Evolutionary conservation across 768 basidiomycete genomes (phyloP).

Genomic region (Daedalea quercina): DNA sequence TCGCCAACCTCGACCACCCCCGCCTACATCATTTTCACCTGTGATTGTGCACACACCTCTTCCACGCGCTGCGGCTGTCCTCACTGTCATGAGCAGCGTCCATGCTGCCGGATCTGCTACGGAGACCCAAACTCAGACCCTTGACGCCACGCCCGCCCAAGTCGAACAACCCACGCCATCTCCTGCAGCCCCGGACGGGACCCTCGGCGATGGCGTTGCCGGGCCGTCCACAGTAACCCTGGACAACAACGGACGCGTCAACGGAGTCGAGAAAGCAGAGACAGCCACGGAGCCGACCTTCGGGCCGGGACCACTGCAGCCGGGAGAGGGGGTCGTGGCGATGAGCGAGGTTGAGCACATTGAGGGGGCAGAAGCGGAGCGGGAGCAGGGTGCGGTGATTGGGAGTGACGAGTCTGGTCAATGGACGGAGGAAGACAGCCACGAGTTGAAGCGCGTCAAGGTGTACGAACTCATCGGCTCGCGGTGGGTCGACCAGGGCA

Average conservation of each 20-base stretch:
- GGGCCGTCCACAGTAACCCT: slow-evolving; percentile 3
- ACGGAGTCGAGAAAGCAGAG: slow-evolving; percentile 3
- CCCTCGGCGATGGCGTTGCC: slow-evolving; percentile 6
- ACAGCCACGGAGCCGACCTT: slow-evolving; percentile 1
- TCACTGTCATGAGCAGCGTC: slow-evolving; percentile 36
- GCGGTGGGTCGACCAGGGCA: slow-evolving; percentile 94
- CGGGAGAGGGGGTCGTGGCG: slow-evolving; percentile 4
- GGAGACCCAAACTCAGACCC: slow-evolving; percentile 26
- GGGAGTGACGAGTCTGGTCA: slow-evolving; percentile 53
- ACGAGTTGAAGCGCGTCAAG: slow-evolving; percentile 88
- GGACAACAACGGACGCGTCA: slow-evolving; percentile 14
- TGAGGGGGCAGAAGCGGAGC: background rate
- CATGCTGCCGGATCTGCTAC: slow-evolving; percentile 27
- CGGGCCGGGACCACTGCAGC: background rate
- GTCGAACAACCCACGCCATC: slow-evolving; percentile 4
- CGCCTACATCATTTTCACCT: slow-evolving; percentile 2
- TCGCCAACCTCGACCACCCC: slow-evolving; percentile 19
- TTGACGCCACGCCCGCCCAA: slow-evolving; percentile 12
- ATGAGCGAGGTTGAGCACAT: background rate
- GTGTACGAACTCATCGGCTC: slow-evolving; percentile 92
- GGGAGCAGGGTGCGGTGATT: slow-evolving; percentile 20
- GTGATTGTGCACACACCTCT: slow-evolving; percentile 6
- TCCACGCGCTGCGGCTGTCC: slow-evolving; percentile 6
- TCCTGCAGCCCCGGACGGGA: slow-evolving; percentile 7
- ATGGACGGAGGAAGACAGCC: slow-evolving; percentile 53